Conservation (phyloP, 2,329 filamentous ascomycete species). For the Diaporthe amygdali region DNA sequence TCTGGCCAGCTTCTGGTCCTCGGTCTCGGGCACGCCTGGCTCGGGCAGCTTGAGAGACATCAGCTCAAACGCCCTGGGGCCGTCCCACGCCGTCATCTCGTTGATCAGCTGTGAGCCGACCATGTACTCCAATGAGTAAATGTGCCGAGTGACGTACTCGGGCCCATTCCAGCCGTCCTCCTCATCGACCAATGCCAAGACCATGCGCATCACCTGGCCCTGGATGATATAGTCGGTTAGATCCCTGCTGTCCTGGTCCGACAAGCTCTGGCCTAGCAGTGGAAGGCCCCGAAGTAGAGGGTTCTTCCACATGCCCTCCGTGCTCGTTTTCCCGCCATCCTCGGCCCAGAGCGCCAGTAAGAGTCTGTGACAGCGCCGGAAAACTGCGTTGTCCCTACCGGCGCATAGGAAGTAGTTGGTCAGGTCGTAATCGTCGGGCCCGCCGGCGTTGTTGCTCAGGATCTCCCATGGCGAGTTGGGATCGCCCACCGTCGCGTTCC, state of each 20-base stretch:
- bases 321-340: conserved; percentile 47
- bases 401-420: conserved; percentile 54
- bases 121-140: conserved; percentile 57
- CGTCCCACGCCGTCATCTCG: conserved; percentile 56
- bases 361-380: conserved; percentile 51
- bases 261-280: conserved; percentile 41
- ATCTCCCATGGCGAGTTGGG: conserved; percentile 51
- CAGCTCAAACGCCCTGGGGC: conserved; percentile 52
- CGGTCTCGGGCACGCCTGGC: conserved; percentile 43
- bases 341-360: conserved; percentile 56
- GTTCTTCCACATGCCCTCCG: conserved; percentile 55
- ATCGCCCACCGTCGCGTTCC: conserved; percentile 54
- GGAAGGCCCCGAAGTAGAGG: conserved; percentile 51
- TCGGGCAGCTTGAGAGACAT: conserved; percentile 49
- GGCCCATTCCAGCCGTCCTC: conserved; percentile 60
- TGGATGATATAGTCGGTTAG: conserved; percentile 64
- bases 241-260: conserved; percentile 45
- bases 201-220: conserved; percentile 56
- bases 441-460: conserved; percentile 49
- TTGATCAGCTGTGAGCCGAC: conserved; percentile 58
- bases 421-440: conserved; percentile 40
- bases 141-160: conserved; percentile 50
- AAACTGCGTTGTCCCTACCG: conserved; percentile 48
- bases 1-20: conserved; percentile 52
- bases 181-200: conserved; percentile 56